Evolutionary conservation across 2,329 filamentous ascomycete genomes (phyloP).

Genomic region (Cladosporium sp.): DNA sequence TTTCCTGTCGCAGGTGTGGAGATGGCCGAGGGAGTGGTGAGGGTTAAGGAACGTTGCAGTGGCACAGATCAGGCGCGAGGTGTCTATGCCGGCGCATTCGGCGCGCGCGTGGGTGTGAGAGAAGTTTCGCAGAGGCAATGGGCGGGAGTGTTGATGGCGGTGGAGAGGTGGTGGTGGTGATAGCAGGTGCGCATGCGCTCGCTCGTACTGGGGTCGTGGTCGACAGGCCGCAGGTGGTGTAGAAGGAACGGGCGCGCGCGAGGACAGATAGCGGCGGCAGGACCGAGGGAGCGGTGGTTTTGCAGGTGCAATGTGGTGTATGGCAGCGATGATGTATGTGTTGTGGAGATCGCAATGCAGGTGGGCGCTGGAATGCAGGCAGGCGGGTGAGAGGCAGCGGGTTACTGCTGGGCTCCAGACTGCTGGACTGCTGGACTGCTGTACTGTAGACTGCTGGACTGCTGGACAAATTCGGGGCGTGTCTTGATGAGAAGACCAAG

Average conservation of each 20-base stretch:
- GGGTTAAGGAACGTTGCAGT: constrained; percentile 21
- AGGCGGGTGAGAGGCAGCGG: background rate
- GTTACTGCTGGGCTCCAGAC: background rate
- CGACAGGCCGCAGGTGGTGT: background rate
- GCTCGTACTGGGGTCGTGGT: background rate
- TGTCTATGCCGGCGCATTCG: constrained; percentile 23
- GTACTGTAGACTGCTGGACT: background rate
- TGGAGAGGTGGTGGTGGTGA: background rate
- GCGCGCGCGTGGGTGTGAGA: constrained; percentile 11
- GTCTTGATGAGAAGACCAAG: background rate
- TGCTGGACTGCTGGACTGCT: background rate
- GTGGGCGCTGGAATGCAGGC: constrained; percentile 15
- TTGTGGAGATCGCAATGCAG: constrained; percentile 17
- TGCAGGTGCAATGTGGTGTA: background rate
- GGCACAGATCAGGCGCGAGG: constrained; percentile 1
- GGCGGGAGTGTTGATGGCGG: background rate
- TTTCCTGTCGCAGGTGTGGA: constrained; percentile 11
- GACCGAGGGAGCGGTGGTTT: background rate
- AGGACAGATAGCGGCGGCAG: background rate
- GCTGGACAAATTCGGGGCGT: background rate
- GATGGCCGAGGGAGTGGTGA: background rate
- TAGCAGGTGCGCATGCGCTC: background rate
- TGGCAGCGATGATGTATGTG: background rate
- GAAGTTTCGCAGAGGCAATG: background rate
- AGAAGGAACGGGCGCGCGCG: background rate